phyloP scores from a whole-genome alignment of 2,329 filamentous ascomycete species.

The Sporothrix schenckii region DNA sequence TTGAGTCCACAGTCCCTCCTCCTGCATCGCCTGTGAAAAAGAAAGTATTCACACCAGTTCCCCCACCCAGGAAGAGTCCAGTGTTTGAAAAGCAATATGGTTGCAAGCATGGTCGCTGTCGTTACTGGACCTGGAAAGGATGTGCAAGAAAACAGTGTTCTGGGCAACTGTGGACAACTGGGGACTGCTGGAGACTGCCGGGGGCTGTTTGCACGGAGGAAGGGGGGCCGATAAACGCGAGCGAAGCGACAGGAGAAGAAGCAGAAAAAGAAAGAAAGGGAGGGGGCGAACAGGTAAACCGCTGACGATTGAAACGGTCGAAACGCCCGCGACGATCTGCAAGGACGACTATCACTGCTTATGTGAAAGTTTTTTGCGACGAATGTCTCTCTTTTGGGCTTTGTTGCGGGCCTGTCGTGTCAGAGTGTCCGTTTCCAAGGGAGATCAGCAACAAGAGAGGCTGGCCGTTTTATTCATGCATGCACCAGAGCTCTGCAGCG shows the following conservation, averaged over 20 bases:
- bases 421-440: slow-evolving; percentile 3
- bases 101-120: neutral
- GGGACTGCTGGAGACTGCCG: neutral
- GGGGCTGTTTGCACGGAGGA: too few relatives aligned
- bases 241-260: neutral
- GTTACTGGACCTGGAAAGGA: neutral
- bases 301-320: neutral
- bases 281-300: neutral
- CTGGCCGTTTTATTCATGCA: neutral
- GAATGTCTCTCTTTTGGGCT: neutral
- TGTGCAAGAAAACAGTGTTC: neutral
- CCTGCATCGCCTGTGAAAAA: slow-evolving; percentile 2
- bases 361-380: neutral
- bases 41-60: slow-evolving; percentile 1
- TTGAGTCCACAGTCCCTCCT: neutral
- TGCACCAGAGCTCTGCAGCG: neutral
- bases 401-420: neutral
- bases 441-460: neutral
- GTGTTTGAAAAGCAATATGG: neutral
- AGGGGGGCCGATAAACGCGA: neutral
- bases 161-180: neutral
- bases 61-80: neutral
- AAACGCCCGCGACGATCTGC: slow-evolving; percentile 17
- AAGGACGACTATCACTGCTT: neutral
- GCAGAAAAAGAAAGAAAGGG: neutral